A percentile compares a stretch with the other conserved stretches of the same genome.
These are phyloP conservation scores for Picochlorum sp. DNA, from an alignment of 139 green algal genomes.

Conservation along the genomic window DNA sequence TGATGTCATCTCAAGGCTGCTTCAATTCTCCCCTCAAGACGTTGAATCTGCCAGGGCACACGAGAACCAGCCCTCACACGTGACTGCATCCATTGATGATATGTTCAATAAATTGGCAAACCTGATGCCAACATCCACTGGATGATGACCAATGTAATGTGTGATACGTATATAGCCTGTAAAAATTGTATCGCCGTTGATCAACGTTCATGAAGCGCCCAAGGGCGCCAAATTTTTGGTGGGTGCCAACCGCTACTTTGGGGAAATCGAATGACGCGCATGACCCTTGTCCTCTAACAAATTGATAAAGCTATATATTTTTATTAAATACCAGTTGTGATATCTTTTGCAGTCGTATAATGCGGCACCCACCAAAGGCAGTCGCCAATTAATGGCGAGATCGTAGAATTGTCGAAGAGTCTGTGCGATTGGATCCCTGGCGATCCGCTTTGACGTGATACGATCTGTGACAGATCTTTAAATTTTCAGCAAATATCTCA, in stretches of 20 bases:
- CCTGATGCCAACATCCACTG: no score
- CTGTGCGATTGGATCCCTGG: background rate
- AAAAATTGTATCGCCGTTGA: no score
- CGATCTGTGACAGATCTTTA: background rate
- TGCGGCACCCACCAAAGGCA: background rate
- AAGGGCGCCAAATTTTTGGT: no score
- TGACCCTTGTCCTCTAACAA: background rate
- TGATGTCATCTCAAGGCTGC: constrained; percentile 34
- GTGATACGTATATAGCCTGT: no score
- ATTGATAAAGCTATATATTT: background rate
- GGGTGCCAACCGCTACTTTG: background rate
- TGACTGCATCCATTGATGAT: background rate
- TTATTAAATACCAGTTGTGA: background rate
- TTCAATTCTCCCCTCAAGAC: constrained; percentile 40
- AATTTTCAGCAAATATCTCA: background rate
- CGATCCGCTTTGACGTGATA: background rate
- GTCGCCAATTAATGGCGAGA: background rate
- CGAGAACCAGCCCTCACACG: background rate
- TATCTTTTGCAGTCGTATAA: background rate
- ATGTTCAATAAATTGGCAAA: background rate
- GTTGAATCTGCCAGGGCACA: constrained; percentile 3
- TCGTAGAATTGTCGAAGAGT: background rate
- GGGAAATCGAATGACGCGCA: background rate
- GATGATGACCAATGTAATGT: no score
- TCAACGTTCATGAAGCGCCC: no score